Base-by-base conservation (phyloP, 1,139 yeast species). In the Geotrichum cucujoidarum region DNA sequence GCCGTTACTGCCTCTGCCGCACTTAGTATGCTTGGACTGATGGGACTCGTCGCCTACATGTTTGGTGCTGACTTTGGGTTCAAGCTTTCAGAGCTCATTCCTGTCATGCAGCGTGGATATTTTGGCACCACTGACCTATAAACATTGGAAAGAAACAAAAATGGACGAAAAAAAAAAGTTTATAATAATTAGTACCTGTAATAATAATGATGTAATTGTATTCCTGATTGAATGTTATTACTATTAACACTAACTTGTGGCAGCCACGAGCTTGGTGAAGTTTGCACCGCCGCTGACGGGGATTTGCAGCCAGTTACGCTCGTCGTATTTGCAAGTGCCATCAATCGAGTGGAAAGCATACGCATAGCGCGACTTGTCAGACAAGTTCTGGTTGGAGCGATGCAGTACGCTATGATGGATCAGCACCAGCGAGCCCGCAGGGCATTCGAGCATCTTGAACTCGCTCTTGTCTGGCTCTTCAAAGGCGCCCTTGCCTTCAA, bases 271-370 rank as follows among this genome's bases (percentile, higher is more conserved):
- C 56, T 72, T 73, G 14, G 80, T 75, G 55, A 83, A 83, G 24
- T 81, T 67, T 0, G 72, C 65, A 0, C 88, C 85, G 0, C 90
- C 89, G 16, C 75, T 56, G 1, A 82, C 79, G 1, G 94, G 94
- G 1, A 84, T 80, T 59, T 84, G 95, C 32, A 84, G 69, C 94
- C 95, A 84, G 60, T 84, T 84, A 59, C 72, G 65, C 27, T 69
- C 68, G 59, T 84, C 94, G 59, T 83, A 84, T 27, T 73, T 63
- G 27, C 70, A 64, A 1, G 58, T 64, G 1, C 90, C 94, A 48
- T 85, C 95, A 52, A 85, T 82, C 40, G 82, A 74, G 61, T 85
- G 95, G 66, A 85, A 85, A 0, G 94, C 84, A 64, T 84, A 85
- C 1, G 90, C 94, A 58, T 73, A 84, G 53, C 95, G 69, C 8